Evolutionary conservation across 2,329 filamentous ascomycete species (phyloP).

Genomic region (Didymella pomorum): DNA sequence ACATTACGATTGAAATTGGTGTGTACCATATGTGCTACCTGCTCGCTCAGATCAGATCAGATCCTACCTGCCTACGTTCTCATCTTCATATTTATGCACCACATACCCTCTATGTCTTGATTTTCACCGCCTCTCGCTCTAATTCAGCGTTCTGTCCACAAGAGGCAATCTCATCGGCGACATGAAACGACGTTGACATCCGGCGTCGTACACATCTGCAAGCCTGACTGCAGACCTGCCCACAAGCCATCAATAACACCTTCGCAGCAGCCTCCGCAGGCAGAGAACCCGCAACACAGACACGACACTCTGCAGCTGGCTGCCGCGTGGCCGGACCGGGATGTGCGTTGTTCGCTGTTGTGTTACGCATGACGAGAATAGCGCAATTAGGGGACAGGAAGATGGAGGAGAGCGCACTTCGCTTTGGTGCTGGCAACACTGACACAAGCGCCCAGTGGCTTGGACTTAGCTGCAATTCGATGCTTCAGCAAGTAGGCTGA

Average conservation of each 20-base stretch:
- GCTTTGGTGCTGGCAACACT: neutral
- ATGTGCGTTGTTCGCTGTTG: neutral
- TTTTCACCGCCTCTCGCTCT: neutral
- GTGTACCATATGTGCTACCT: neutral
- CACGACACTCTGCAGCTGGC: neutral
- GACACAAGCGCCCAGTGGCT: neutral
- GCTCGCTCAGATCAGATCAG: neutral
- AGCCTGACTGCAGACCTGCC: neutral
- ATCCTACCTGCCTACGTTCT: neutral
- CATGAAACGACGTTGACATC: constrained; percentile 10
- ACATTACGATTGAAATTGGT: neutral
- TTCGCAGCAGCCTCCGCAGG: neutral
- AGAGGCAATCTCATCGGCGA: constrained; percentile 3
- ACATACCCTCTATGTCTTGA: neutral
- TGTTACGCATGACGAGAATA: constrained; percentile 10
- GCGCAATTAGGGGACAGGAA: neutral
- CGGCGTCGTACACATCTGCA: constrained; percentile 7
- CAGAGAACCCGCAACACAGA: neutral
- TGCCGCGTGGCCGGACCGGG: constrained; percentile 2
- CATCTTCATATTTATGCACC: neutral
- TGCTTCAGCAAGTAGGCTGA: neutral
- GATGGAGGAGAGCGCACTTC: constrained; percentile 5
- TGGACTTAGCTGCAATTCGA: neutral
- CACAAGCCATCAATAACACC: constrained; percentile 7
- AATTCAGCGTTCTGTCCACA: neutral